These are phyloP conservation scores for Vanrija pseudolonga DNA, from an alignment of 1,284 basidiomycete species.

Conservation along the genomic window DNA sequence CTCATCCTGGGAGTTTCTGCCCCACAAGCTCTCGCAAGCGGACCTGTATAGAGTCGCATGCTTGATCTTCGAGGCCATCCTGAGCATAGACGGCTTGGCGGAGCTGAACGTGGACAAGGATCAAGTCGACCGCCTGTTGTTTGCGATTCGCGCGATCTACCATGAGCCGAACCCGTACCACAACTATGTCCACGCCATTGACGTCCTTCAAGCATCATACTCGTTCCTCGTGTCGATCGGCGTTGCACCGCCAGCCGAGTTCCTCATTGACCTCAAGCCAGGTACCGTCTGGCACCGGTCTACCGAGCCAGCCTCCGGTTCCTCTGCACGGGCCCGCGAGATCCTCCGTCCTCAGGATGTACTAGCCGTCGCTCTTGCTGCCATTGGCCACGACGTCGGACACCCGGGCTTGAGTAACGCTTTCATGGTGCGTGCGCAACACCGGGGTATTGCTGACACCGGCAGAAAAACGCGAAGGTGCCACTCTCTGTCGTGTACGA, in stretches of 20 bases:
- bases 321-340: conserved; percentile 44
- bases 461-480: conserved; percentile 82
- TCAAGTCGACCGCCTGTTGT: conserved; percentile 69
- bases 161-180: conserved; percentile 87
- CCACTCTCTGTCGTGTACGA: conserved; percentile 83
- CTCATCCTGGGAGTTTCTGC: conserved; percentile 80
- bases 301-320: conserved; percentile 23
- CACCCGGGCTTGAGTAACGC: conserved; percentile 88
- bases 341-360: conserved; percentile 65
- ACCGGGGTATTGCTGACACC: background rate
- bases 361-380: conserved; percentile 77
- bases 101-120: conserved; percentile 53
- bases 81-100: conserved; percentile 64
- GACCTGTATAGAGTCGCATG: conserved; percentile 76
- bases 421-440: conserved; percentile 69
- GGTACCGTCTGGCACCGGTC: conserved; percentile 32
- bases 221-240: conserved; percentile 72
- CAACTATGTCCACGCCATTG: conserved; percentile 91
- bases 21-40: conserved; percentile 70
- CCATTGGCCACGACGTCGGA: conserved; percentile 91
- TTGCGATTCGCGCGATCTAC: conserved; percentile 79
- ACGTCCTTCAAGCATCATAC: conserved; percentile 88
- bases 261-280: conserved; percentile 28
- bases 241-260: conserved; percentile 68
- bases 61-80: conserved; percentile 60